Percentiles rank a stretch among this genome's conserved stretches.
Evolutionary conservation across 768 basidiomycete species (phyloP).

Genomic region (Termitomyces sp.): DNA sequence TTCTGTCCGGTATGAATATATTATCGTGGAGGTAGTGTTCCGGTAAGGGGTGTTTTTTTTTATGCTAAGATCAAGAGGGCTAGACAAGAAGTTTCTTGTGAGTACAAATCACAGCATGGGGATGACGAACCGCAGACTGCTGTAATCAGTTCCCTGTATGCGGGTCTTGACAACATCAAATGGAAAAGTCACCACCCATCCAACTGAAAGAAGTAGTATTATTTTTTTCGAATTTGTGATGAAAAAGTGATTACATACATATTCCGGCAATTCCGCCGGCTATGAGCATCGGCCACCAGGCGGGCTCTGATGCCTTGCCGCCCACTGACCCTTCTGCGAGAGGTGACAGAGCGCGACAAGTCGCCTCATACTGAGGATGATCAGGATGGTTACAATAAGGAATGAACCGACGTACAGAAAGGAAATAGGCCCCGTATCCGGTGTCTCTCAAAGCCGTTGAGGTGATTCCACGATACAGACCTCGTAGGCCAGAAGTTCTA

Average conservation of each 20-base stretch:
- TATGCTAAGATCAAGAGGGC: background rate
- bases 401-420: conserved; percentile 43
- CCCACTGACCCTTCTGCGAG: conserved; percentile 13
- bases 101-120: background rate
- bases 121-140: background rate
- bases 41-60: conserved; percentile 44
- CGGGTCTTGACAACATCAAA: conserved; percentile 90
- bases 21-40: conserved; percentile 51
- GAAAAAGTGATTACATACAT: conserved; percentile 20
- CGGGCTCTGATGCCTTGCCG: conserved; percentile 23
- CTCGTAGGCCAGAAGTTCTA: conserved; percentile 48
- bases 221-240: background rate
- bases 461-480: conserved; percentile 72
- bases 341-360: conserved; percentile 36
- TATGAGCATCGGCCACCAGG: conserved; percentile 56
- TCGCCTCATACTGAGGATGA: conserved; percentile 49
- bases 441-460: conserved; percentile 73
- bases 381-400: background rate
- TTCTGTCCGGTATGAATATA: conserved; percentile 55
- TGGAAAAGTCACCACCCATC: conserved; percentile 82
- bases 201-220: conserved; percentile 28
- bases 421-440: conserved; percentile 86
- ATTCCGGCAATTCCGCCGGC: conserved; percentile 78
- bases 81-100: background rate
- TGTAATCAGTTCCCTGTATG: conserved; percentile 52